Percentiles rank a stretch among this genome's conserved stretches.
Evolutionary conservation across 495 filamentous ascomycete species (phyloP).

Genomic region (Penicillium nucicola): DNA sequence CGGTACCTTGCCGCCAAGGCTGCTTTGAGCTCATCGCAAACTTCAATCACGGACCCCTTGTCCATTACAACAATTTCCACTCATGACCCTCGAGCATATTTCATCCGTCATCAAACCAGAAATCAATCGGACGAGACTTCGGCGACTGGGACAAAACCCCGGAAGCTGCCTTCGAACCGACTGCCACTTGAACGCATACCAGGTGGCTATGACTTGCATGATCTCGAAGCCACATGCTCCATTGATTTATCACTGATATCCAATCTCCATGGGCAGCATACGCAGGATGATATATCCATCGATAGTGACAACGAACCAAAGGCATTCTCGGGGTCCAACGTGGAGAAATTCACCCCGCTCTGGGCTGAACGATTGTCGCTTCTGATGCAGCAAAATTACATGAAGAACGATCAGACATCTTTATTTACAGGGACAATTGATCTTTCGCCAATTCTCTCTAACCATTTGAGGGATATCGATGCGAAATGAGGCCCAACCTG

Average conservation of each 20-base stretch:
- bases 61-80: conserved; percentile 7
- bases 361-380: conserved; percentile 13
- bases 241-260: conserved; percentile 7
- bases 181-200: conserved; percentile 39
- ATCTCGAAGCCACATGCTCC: conserved; percentile 13
- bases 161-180: conserved; percentile 23
- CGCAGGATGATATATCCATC: conserved; percentile 19
- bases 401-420: neutral
- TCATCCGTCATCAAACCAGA: conserved; percentile 26
- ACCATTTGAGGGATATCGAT: neutral
- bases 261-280: neutral
- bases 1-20: conserved; percentile 40
- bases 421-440: neutral
- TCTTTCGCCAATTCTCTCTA: conserved; percentile 1
- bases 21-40: conserved; percentile 19
- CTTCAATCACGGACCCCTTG: neutral
- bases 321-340: neutral
- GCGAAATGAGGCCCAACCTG: neutral
- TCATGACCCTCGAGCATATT: conserved; percentile 37
- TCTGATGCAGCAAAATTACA: conserved; percentile 9
- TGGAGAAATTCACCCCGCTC: conserved; percentile 1
- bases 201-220: conserved; percentile 26
- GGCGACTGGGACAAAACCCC: conserved; percentile 16
- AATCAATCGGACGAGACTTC: neutral
- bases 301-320: neutral